These are phyloP conservation scores for Apocynum venetum DNA, from an alignment of 257 asterid genomes.

Conservation along the genomic window DNA sequence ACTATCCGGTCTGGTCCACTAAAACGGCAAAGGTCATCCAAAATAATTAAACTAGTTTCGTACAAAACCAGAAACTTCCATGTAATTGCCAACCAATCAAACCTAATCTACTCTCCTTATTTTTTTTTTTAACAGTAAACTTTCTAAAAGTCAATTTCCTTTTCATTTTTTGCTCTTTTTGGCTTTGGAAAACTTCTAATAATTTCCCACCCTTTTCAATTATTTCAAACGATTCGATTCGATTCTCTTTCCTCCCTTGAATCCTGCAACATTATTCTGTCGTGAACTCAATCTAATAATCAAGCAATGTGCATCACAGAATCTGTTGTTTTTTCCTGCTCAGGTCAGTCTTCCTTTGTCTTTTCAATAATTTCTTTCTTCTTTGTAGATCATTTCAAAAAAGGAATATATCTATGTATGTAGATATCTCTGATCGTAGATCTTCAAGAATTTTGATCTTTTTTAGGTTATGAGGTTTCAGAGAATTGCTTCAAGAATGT, in stretches of 20 bases:
- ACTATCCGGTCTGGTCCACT: too few species aligned
- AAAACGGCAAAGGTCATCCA: too few species aligned
- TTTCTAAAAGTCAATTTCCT: background rate
- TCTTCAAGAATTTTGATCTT: background rate
- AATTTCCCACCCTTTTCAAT: conserved; percentile 7
- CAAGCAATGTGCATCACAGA: conserved; percentile 11
- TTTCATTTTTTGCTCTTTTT: background rate
- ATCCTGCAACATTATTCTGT: background rate
- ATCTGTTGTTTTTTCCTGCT: background rate
- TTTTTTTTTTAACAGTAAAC: background rate
- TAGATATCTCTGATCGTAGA: background rate
- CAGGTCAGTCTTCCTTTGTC: conserved; percentile 3
- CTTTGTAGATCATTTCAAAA: background rate
- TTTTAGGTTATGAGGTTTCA: background rate
- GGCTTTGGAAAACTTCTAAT: background rate
- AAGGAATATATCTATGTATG: background rate
- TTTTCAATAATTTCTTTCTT: background rate
- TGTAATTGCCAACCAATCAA: background rate
- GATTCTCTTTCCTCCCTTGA: background rate
- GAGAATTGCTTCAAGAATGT: background rate
- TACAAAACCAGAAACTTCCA: background rate
- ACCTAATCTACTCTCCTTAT: background rate
- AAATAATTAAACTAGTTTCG: background rate
- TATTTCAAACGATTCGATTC: conserved; percentile 19
- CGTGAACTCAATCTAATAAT: background rate